Base-by-base conservation (phyloP, 2,329 filamentous ascomycete genomes). In the Berkeleyomyces basicola region DNA sequence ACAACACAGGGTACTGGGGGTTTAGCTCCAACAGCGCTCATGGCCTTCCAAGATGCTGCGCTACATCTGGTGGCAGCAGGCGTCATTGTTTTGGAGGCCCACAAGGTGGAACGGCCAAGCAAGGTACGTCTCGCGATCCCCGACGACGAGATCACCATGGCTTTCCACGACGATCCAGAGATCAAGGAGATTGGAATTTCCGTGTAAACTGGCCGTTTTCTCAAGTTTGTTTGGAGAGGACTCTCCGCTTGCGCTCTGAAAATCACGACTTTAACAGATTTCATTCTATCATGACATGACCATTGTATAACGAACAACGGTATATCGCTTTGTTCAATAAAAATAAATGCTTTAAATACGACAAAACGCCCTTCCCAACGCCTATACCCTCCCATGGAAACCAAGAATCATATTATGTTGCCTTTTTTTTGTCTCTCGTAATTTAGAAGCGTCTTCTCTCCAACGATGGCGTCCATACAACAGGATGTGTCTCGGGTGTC, bases 81-180 rank as follows among this genome's bases (percentile, higher is more conserved):
- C 0, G 82, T 99, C 61, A 79, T 99, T 64, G 88, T 90, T 4
- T 73, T 99, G 61, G 93, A 99, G 72, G 82, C 82, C 3, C 82
- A 85, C 65, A 84, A 84, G 67, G 86, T 90, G 0, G 92, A 97
- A 71, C 79, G 93, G 51, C 90, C 89, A 31, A 92, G 90, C 63
- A 91, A 95, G 72, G 82, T 99, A 47, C 80, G 92, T 63, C 77
- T 99, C 63, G 84, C 88, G 31, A 85, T 97, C 67, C 87, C 88
- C 10, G 89, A 96, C 65, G 92, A 97, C 69, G 92, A 99, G 74
- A 83, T 99, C 37, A 86, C 86, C 70, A 81, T 90, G 71, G 93
- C 92, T 39, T 84, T 97, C 68, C 84, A 86, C 65, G 91, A 96
- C 67, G 93, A 99, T 74, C 82, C 82, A 6, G 90, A 96, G 70